Conservation (phyloP, 176 grass and related monocot species). For the Aegilops tauschii region DNA sequence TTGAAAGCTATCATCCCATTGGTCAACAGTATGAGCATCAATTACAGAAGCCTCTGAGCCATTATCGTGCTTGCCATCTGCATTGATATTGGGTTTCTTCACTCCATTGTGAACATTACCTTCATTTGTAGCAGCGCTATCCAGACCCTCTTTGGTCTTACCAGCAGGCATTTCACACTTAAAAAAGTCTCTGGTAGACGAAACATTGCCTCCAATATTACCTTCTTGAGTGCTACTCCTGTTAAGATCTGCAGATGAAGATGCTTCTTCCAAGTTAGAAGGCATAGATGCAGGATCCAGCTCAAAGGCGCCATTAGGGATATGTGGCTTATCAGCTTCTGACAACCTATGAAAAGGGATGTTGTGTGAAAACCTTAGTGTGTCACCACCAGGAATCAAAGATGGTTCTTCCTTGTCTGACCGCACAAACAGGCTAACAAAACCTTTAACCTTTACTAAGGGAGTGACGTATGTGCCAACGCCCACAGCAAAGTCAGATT, state of each 20-base stretch:
- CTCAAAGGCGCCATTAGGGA: slow-evolving; percentile 57
- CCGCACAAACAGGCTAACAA: slow-evolving; percentile 56
- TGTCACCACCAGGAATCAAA: slow-evolving; percentile 53
- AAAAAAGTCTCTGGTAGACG: not conserved
- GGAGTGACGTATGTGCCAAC: slow-evolving; percentile 39
- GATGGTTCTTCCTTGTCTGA: slow-evolving; percentile 32
- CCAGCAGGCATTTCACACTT: not conserved
- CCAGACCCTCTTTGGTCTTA: not conserved
- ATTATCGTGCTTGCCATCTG: slow-evolving; percentile 12
- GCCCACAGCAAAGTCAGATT: slow-evolving; percentile 38
- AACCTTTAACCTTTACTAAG: slow-evolving; percentile 60
- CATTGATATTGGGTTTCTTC: slow-evolving; percentile 3
- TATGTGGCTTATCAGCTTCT: slow-evolving; percentile 32
- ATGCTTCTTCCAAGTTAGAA: slow-evolving; percentile 36
- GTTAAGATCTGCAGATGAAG: slow-evolving; percentile 36
- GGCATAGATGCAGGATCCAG: slow-evolving; percentile 71
- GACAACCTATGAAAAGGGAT: slow-evolving; percentile 49
- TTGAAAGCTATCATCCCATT: slow-evolving; percentile 24
- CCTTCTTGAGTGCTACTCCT: not conserved
- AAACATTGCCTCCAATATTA: slow-evolving; percentile 8
- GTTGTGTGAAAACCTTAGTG: slow-evolving; percentile 65
- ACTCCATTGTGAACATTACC: not conserved
- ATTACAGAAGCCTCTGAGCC: slow-evolving; percentile 15
- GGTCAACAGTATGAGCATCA: slow-evolving; percentile 1
- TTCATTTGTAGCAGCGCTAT: not conserved